Conservation (phyloP, 2,329 filamentous ascomycete species). For the Venturia oleaginea region DNA sequence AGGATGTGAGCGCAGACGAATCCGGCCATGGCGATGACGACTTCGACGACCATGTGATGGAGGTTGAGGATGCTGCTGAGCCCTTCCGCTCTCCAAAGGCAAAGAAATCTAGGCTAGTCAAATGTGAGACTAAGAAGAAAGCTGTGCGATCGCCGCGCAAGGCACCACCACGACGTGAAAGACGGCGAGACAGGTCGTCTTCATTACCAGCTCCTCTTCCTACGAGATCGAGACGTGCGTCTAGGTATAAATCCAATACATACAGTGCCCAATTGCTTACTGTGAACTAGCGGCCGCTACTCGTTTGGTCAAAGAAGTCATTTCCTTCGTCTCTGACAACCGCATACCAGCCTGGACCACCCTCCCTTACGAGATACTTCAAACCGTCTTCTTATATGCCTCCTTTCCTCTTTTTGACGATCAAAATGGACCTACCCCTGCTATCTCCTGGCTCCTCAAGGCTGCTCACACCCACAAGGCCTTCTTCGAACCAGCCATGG, state of each 20-base stretch:
- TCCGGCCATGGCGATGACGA: not conserved
- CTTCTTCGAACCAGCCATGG: conserved; percentile 65
- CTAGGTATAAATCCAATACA: not conserved
- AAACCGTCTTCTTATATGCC: conserved; percentile 61
- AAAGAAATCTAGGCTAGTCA: not conserved
- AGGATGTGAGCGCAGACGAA: not conserved
- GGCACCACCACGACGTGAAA: not conserved
- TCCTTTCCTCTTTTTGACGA: conserved; percentile 47
- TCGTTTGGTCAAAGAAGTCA: not conserved
- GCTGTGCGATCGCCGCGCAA: not conserved
- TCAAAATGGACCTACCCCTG: conserved; percentile 34
- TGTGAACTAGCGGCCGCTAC: not conserved
- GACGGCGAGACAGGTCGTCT: not conserved
- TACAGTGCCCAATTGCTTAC: not conserved
- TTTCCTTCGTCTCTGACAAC: conserved; percentile 7
- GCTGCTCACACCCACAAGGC: conserved; percentile 50
- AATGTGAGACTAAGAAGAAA: not conserved
- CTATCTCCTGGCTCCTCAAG: conserved; percentile 53
- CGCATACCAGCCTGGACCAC: conserved; percentile 48
- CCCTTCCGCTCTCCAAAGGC: not conserved
- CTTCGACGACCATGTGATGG: not conserved
- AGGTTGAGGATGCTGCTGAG: not conserved
- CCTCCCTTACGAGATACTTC: conserved; percentile 60
- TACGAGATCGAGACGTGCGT: conserved; percentile 3
- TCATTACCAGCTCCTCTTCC: not conserved